Evolutionary conservation across 495 filamentous ascomycete genomes (phyloP), one percentile per base, ranked within the genome.

Genomic region (Hypoxylon subgilvum): DNA sequence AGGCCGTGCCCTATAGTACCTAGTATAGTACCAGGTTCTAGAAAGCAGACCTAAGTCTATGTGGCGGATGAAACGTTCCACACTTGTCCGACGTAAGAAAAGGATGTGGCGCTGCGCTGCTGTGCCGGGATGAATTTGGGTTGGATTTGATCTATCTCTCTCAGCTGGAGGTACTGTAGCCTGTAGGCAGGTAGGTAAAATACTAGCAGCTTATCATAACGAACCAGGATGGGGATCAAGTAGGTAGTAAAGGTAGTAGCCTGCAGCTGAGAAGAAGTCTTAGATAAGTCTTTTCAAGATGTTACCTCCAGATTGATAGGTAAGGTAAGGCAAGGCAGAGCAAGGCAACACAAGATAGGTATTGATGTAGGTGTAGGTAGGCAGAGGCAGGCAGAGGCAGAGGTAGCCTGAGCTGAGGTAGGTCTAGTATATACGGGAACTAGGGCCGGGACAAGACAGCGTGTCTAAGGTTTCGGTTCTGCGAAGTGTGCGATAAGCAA

Each of bases 21-120:
- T n/a, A n/a, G n/a, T n/a, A n/a, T n/a, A n/a, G n/a, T n/a, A n/a
- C n/a, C n/a, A n/a, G 31, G 44, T 52, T 54, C 44, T 58, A 39
- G 50, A 51, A 53, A 49, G 35, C 38, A 59, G 32, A 16, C 27
- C 42, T 46, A 58, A 38, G 54, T 4, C 36, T 51, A n/a, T 64
- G 61, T 55, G 55, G 42, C 50, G 49, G 54, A 63, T 63, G 49
- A 55, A 64, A 64, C 61, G 61, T 64, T 59, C 54, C 61, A 64
- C 61, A 55, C 49, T 64, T 44, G 50, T 55, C 43, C 40, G 49
- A 59, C 40, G 43, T 39, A 22, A 46, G 23, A 34, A 38, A 64
- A 52, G 54, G 44, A 64, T 64, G 61, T 64, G 61, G 61, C 61
- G 61, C 54, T 54, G 61, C 16, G 49, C 10, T 46, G 40, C 17